Percentiles rank a stretch among this genome's conserved stretches.
Evolutionary conservation across 345 rosid genomes (phyloP).

Genomic region (Luvunga scandens): DNA sequence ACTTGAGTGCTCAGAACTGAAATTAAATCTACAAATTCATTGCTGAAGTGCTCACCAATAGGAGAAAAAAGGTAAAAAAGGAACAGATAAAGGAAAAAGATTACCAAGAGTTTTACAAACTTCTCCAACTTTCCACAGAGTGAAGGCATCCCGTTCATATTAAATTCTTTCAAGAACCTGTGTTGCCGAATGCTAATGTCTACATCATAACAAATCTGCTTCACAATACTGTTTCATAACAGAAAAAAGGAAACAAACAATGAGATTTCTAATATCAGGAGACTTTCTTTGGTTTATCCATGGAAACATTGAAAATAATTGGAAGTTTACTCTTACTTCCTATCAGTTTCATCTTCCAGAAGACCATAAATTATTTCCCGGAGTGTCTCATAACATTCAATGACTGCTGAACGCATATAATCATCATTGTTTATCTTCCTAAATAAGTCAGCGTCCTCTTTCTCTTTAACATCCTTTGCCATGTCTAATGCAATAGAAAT

Average conservation of each 20-base stretch:
- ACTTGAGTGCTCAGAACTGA: neutral
- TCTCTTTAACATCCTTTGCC: slow-evolving; percentile 92
- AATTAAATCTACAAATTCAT: neutral
- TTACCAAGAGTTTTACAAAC: slow-evolving; percentile 73
- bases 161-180: slow-evolving; percentile 56
- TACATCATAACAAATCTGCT: slow-evolving; percentile 53
- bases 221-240: slow-evolving; percentile 46
- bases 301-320: neutral
- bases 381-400: slow-evolving; percentile 79
- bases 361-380: slow-evolving; percentile 54
- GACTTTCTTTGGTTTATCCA: neutral
- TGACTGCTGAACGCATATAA: slow-evolving; percentile 74
- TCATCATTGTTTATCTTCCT: slow-evolving; percentile 69
- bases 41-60: slow-evolving; percentile 2
- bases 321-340: slow-evolving; percentile 40
- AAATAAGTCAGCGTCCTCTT: slow-evolving; percentile 66
- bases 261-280: neutral
- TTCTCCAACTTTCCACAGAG: slow-evolving; percentile 77
- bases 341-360: slow-evolving; percentile 66
- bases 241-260: slow-evolving; percentile 14
- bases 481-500: slow-evolving; percentile 98
- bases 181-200: slow-evolving; percentile 42
- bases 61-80: slow-evolving; percentile 7
- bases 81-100: neutral
- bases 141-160: slow-evolving; percentile 69